Conservation (phyloP, 2,329 filamentous ascomycete species). For the Aspergillus sp. region DNA sequence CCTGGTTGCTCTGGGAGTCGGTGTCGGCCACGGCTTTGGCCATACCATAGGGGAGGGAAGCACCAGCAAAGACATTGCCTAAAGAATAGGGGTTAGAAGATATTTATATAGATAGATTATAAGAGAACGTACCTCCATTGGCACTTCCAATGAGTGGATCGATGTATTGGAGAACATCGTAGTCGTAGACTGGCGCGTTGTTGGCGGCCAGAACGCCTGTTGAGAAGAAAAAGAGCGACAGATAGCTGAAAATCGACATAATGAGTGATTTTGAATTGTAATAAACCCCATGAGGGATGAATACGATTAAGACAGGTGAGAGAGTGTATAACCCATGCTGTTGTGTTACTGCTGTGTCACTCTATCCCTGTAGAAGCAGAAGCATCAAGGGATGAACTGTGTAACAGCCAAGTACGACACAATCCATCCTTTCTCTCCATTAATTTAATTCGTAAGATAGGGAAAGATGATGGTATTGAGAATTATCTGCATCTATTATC, state of each 20-base stretch:
- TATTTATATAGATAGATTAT: not conserved
- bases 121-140: constrained; percentile 36
- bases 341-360: no score
- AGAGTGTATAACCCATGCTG: no score
- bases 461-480: no score
- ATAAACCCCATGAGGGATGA: no score
- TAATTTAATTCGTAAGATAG: no score
- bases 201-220: constrained; percentile 4
- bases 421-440: no score
- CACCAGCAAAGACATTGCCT: constrained; percentile 56
- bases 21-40: constrained; percentile 55
- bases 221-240: constrained; percentile 8
- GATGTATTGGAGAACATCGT: constrained; percentile 41
- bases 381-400: no score
- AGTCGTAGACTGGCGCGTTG: constrained; percentile 15
- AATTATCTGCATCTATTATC: no score
- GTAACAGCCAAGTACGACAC: no score
- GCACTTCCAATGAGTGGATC: constrained; percentile 52
- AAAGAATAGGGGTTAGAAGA: not conserved
- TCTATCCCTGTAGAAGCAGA: no score
- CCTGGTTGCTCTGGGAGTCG: constrained; percentile 47
- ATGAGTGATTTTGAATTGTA: no score
- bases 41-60: constrained; percentile 51
- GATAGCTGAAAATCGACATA: not conserved
- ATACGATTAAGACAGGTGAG: no score